Base-by-base conservation (phyloP, 768 basidiomycete species). In the Kwoniella sp. region DNA sequence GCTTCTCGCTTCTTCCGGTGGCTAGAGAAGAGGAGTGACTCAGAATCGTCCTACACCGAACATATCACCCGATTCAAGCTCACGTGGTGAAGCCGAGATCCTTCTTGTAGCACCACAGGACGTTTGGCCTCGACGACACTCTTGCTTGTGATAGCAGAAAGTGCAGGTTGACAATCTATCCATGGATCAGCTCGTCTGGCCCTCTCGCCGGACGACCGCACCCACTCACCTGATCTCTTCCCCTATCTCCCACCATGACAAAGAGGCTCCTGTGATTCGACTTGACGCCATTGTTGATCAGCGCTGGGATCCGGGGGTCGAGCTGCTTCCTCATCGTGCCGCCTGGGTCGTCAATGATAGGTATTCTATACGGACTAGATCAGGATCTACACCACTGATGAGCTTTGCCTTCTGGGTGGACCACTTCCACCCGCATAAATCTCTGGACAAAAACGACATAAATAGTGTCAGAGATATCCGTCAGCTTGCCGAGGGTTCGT, bases 71-170 rank as follows among this genome's bases (percentile, higher is more conserved):
- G n/a, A n/a, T n/a, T n/a, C n/a, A n/a, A n/a, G 77, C 83, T 60
- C 62, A 86, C 88, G 82, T 91, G 8, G 90, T 91, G 69, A 99
- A 99, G 0, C 92, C 93, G 0, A 99, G 79, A 32, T 98, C 92
- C 71, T 96, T 98, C 77, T 95, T 98, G 80, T 99, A 99, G 65
- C 91, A 95, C 95, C 95, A 99, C 56, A 98, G 76, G 1, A 95
- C 91, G 6, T 86, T 88, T 1, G 90, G 90, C 14, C 90, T 80
- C 3, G 89, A 86, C 19, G 88, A 90, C 2, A 90, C 84, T 47
- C 87, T 81, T 12, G 87, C 87, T 78, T 96, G 92, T 0, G 90
- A 90, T 15, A 99, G 82, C 39, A 99, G 73, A 74, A 88, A 98
- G 75, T 99, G 93, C 25, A 99, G 79, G 73, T 98, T 98, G 48